A percentile compares a stretch with the other conserved stretches of the same genome.
These are phyloP conservation scores for Kwoniella shandongensis DNA, from an alignment of 768 basidiomycete genomes.

Conservation along the genomic window DNA sequence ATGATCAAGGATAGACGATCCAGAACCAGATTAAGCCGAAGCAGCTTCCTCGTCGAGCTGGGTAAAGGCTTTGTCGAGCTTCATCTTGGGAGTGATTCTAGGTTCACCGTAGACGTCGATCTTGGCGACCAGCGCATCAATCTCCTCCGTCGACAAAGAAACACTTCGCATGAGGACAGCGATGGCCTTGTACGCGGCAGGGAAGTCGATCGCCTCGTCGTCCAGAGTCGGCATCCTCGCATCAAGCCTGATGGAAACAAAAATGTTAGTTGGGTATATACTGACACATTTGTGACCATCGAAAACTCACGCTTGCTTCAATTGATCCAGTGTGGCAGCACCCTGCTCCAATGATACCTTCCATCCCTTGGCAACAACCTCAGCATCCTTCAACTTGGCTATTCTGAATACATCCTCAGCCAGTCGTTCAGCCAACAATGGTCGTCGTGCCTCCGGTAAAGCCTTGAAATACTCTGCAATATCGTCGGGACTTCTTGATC, in stretches of 20 bases:
- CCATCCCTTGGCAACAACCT: constrained; percentile 76
- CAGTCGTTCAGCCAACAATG: constrained; percentile 71
- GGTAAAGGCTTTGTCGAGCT: constrained; percentile 44
- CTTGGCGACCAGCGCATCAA: constrained; percentile 46
- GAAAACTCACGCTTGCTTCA: constrained; percentile 63
- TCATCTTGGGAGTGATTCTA: constrained; percentile 52
- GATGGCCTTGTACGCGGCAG: constrained; percentile 75
- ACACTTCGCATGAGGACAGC: constrained; percentile 63
- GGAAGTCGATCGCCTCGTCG: constrained; percentile 86
- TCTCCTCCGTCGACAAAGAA: constrained; percentile 41
- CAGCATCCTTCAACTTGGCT: constrained; percentile 72
- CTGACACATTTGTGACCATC: neutral
- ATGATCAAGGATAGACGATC: too few relatives aligned
- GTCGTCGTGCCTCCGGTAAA: constrained; percentile 67
- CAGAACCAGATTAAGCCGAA: constrained; percentile 8
- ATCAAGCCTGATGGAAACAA: constrained; percentile 23
- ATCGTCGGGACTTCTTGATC: constrained; percentile 69
- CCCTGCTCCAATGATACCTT: constrained; percentile 63
- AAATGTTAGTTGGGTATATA: too few relatives aligned
- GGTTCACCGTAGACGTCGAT: constrained; percentile 54
- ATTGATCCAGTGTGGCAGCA: constrained; percentile 62
- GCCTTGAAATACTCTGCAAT: constrained; percentile 81
- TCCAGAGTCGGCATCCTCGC: constrained; percentile 61
- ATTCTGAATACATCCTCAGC: constrained; percentile 72
- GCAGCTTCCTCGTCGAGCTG: constrained; percentile 34